phyloP scores from a whole-genome alignment of 2,329 filamentous ascomycete genomes.

The Phymatotrichopsis omnivora region DNA sequence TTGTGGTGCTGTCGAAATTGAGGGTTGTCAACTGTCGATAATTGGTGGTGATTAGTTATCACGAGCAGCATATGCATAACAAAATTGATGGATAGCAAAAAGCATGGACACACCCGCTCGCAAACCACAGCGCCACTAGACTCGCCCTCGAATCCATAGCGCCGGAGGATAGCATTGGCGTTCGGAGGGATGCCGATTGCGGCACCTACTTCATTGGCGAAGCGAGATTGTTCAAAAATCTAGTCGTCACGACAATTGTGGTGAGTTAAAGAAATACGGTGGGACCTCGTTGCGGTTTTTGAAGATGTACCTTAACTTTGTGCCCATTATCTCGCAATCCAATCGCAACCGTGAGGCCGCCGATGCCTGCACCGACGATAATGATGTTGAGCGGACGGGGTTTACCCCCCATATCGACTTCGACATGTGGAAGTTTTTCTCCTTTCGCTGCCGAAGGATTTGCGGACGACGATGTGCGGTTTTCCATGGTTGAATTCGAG shows the following conservation, averaged over 20 bases:
- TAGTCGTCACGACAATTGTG: too few species aligned
- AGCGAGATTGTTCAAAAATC: slow-evolving; percentile 40
- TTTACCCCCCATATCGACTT: too few species aligned
- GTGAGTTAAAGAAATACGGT: too few species aligned
- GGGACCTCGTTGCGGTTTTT: too few species aligned
- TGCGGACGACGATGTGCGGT: too few species aligned
- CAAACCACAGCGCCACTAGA: slow-evolving; percentile 34
- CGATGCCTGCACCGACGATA: slow-evolving; percentile 43
- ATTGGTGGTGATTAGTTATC: too few species aligned
- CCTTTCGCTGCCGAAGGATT: too few species aligned
- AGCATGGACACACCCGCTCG: slow-evolving; percentile 31
- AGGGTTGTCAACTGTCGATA: slow-evolving; percentile 10
- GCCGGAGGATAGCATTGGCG: slow-evolving; percentile 39
- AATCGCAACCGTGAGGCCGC: slow-evolving; percentile 41
- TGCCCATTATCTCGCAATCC: slow-evolving; percentile 42
- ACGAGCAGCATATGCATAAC: not conserved
- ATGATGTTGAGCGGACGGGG: slow-evolving; percentile 32
- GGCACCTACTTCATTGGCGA: slow-evolving; percentile 42
- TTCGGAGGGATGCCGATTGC: slow-evolving; percentile 45
- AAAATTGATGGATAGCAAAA: too few species aligned
- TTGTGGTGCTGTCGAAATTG: not conserved
- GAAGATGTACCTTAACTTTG: slow-evolving; percentile 34
- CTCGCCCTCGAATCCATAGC: slow-evolving; percentile 38
- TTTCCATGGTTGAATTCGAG: too few species aligned
- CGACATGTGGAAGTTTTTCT: too few species aligned